A percentile compares a stretch with the other conserved stretches of the same genome.
Conservation (phyloP, 2,329 filamentous ascomycete genomes). For the Ophiognomonia clavigignenti-juglandacearum region DNA sequence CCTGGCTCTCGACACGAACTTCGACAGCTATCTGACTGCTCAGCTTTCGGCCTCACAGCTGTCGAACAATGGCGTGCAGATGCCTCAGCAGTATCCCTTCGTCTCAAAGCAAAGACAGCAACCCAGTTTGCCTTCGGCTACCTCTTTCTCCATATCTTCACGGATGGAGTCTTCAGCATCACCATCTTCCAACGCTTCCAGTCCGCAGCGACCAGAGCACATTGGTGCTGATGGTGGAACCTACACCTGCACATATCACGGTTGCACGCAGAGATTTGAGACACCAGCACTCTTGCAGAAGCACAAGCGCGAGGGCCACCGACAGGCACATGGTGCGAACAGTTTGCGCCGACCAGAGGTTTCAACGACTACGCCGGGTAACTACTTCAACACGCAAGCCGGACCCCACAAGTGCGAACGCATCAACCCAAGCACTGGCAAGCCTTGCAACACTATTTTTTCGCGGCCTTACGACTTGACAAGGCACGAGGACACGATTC, state of each 20-base stretch:
- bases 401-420: constrained; percentile 91
- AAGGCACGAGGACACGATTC: constrained; percentile 92
- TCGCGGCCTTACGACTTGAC: constrained; percentile 93
- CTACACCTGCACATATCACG: constrained; percentile 94
- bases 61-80: constrained; percentile 29
- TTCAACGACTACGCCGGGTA: constrained; percentile 33
- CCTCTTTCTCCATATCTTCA: constrained; percentile 25
- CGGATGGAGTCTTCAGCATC: constrained; percentile 38
- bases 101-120: constrained; percentile 33
- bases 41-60: too few relatives aligned
- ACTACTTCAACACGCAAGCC: constrained; percentile 75
- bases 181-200: constrained; percentile 25
- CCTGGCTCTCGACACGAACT: constrained; percentile 19
- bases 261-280: constrained; percentile 83
- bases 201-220: constrained; percentile 50
- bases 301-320: constrained; percentile 91
- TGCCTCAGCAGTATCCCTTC: constrained; percentile 50
- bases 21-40: constrained; percentile 29
- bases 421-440: constrained; percentile 91
- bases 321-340: constrained; percentile 58
- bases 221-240: constrained; percentile 76
- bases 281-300: constrained; percentile 83
- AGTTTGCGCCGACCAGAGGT: constrained; percentile 26
- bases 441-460: constrained; percentile 91
- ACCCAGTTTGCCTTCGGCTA: constrained; percentile 31